Evolutionary conservation across 352 stramenopile genomes (phyloP).

Genomic region (Pythium aquatile): DNA sequence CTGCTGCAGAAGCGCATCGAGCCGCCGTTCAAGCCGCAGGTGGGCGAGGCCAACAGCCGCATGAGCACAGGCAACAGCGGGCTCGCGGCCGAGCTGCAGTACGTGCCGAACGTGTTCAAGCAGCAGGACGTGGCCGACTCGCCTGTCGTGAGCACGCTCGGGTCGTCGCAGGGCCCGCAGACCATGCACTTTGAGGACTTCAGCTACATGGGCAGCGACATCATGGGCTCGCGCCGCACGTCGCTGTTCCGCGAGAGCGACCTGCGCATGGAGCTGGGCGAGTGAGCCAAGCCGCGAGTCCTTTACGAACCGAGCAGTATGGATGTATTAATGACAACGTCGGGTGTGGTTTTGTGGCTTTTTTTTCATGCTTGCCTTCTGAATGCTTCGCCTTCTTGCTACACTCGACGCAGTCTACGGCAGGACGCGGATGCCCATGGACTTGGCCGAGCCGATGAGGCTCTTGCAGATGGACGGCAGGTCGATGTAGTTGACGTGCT

Average conservation of each 20-base stretch:
- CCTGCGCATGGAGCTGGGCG: conserved; percentile 81
- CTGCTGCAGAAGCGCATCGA: conserved; percentile 62
- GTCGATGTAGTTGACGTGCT: conserved; percentile 92
- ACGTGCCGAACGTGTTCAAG: conserved; percentile 80
- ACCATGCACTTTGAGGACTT: conserved; percentile 89
- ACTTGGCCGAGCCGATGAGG: conserved; percentile 91
- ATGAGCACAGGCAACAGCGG: conserved; percentile 36
- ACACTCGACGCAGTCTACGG: conserved; percentile 27
- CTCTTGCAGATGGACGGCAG: conserved; percentile 91
- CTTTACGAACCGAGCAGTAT: neutral
- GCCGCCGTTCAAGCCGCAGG: conserved; percentile 65
- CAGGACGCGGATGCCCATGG: conserved; percentile 90
- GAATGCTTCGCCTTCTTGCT: neutral
- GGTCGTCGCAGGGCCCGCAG: conserved; percentile 50
- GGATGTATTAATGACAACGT: conserved; percentile 20
- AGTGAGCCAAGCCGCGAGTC: conserved; percentile 25
- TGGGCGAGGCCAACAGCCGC: conserved; percentile 30
- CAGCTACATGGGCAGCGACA: conserved; percentile 86
- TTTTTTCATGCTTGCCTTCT: neutral
- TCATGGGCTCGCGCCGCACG: conserved; percentile 79
- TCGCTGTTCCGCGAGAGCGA: conserved; percentile 84
- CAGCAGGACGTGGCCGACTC: conserved; percentile 83
- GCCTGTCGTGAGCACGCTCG: conserved; percentile 56
- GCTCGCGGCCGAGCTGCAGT: conserved; percentile 64
- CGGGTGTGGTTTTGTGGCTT: conserved; percentile 13